Percentiles rank a stretch among this genome's conserved stretches.
These are phyloP conservation scores for Boletellus emodensis DNA, from an alignment of 768 basidiomycete genomes.

Conservation along the genomic window DNA sequence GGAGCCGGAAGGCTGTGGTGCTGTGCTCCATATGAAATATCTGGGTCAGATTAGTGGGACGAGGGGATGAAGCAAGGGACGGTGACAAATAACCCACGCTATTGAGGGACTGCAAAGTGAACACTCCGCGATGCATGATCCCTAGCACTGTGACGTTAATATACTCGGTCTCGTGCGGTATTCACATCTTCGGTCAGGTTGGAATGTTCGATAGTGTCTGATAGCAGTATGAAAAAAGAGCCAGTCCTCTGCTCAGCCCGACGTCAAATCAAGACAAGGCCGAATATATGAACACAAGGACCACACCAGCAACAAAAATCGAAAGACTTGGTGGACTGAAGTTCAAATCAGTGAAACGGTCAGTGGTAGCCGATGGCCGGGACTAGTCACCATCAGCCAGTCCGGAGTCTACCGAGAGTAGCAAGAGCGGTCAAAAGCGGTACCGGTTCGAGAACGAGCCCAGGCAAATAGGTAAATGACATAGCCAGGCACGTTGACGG, in stretches of 20 bases:
- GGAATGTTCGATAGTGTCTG: slow-evolving; percentile 4
- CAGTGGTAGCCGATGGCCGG: no score
- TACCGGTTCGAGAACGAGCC: no score
- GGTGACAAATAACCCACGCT: neutral
- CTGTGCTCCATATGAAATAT: neutral
- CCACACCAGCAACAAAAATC: neutral
- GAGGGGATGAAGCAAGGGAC: neutral
- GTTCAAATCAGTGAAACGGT: no score
- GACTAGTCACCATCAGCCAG: no score
- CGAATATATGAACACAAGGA: slow-evolving; percentile 8
- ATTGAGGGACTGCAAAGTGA: slow-evolving; percentile 3
- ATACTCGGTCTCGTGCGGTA: neutral
- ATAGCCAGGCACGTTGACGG: slow-evolving; percentile 10
- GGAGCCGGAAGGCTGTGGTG: slow-evolving; percentile 4
- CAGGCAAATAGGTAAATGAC: neutral
- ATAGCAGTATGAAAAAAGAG: neutral
- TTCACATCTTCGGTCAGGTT: neutral
- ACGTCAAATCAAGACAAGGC: slow-evolving; percentile 4
- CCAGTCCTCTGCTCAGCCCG: neutral
- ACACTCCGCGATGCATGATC: slow-evolving; percentile 8
- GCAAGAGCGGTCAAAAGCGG: no score
- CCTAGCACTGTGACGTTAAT: neutral
- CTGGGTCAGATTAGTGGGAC: slow-evolving; percentile 1
- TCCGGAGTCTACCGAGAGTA: no score
- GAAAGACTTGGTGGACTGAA: neutral